A percentile compares a stretch with the other conserved stretches of the same genome.
Conservation (phyloP, 2,329 filamentous ascomycete genomes). For the Gnomoniopsis smithogilvyi region DNA sequence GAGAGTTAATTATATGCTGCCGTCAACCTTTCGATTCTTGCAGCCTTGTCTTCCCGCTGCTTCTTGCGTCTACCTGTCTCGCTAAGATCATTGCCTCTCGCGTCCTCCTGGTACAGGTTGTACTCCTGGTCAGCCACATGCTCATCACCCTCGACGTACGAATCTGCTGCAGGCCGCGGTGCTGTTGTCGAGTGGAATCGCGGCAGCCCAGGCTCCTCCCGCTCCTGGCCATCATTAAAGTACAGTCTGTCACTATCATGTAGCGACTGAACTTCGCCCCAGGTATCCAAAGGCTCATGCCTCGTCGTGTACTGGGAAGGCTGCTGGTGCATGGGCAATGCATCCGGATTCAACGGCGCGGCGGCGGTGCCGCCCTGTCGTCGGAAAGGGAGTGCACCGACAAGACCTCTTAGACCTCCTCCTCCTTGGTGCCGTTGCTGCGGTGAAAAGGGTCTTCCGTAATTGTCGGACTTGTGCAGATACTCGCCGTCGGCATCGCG, state of each 20-base stretch:
- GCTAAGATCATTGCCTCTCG: conserved; percentile 1
- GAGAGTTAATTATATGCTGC: not conserved
- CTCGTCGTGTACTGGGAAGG: conserved; percentile 13
- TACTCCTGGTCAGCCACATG: conserved; percentile 9
- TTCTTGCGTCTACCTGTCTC: conserved; percentile 7
- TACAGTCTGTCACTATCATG: conserved; percentile 17
- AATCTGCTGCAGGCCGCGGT: conserved; percentile 15
- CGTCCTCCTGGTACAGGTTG: conserved; percentile 13
- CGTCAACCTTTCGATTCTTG: conserved; percentile 13
- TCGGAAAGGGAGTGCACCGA: conserved; percentile 4
- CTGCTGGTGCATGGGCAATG: conserved; percentile 16
- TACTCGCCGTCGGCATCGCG: conserved; percentile 19
- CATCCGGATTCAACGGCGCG: conserved; percentile 12
- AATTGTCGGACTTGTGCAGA: conserved; percentile 12
- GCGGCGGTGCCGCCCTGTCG: not conserved
- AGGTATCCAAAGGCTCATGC: conserved; percentile 13
- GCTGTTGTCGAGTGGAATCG: conserved; percentile 16
- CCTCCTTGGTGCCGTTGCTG: conserved; percentile 14
- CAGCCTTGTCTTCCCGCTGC: conserved; percentile 15
- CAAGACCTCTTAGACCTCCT: not conserved
- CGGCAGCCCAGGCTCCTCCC: conserved; percentile 11
- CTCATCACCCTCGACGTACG: conserved; percentile 16
- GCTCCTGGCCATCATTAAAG: conserved; percentile 17
- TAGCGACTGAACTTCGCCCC: conserved; percentile 19
- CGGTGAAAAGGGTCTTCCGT: conserved; percentile 1